These are phyloP conservation scores for Cladosporium oxysporum DNA, from an alignment of 2,329 filamentous ascomycete genomes.

Conservation along the genomic window DNA sequence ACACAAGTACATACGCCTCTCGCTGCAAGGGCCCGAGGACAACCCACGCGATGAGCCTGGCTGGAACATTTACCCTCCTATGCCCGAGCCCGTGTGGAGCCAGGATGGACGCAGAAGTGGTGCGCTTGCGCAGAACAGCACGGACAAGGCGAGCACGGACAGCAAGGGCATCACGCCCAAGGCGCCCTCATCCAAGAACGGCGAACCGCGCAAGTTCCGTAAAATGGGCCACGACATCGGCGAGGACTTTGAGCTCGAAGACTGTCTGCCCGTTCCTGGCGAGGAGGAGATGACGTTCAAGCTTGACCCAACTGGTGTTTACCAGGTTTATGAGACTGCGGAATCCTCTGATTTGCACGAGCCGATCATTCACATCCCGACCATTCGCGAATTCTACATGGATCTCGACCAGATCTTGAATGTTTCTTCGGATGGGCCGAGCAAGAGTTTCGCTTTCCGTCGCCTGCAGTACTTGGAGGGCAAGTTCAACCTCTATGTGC, in stretches of 20 bases:
- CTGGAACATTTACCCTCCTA: conserved; percentile 89
- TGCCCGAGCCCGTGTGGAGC: conserved; percentile 88
- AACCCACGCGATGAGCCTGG: conserved; percentile 82
- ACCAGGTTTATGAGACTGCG: conserved; percentile 81
- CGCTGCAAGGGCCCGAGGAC: conserved; percentile 76
- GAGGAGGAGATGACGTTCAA: conserved; percentile 71
- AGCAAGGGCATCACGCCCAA: conserved; percentile 32
- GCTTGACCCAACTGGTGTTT: conserved; percentile 83
- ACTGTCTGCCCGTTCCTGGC: conserved; percentile 72
- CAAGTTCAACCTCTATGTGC: conserved; percentile 91
- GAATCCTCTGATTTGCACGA: conserved; percentile 62
- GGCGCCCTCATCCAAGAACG: conserved; percentile 34
- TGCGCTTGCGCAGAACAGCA: conserved; percentile 19
- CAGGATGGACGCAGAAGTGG: conserved; percentile 36
- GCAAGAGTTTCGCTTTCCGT: conserved; percentile 95
- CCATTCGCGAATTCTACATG: conserved; percentile 92
- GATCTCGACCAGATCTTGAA: conserved; percentile 84
- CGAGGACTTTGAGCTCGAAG: conserved; percentile 83
- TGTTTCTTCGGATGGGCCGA: conserved; percentile 92
- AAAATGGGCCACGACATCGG: conserved; percentile 91
- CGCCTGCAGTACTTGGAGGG: conserved; percentile 93
- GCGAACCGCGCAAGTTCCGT: conserved; percentile 55
- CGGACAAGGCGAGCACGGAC: conserved; percentile 37
- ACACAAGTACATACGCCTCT: conserved; percentile 84
- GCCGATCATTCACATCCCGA: conserved; percentile 82